Base-by-base conservation (phyloP, 371 early-diverging fungal genomes). In the Coemansia sp. region DNA sequence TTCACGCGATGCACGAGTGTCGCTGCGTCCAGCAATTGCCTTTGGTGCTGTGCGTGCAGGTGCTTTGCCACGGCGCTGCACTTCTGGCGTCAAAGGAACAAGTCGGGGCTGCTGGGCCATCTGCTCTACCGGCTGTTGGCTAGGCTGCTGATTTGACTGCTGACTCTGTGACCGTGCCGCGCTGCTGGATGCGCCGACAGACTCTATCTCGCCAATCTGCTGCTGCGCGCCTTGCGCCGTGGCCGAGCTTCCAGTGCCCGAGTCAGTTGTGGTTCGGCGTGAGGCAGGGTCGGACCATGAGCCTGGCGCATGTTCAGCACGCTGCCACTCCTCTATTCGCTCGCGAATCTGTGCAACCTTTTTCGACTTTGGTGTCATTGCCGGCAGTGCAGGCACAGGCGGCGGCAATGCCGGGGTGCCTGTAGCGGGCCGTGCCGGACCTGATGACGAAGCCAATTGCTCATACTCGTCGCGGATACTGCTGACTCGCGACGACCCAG, bases 321-420 rank as follows among this genome's bases (percentile, higher is more conserved):
- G 68, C 66, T 72, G 76, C 76, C 76, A 76, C 45, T 76, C 76
- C 54, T 71, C 73, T 45, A 76, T 76, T 29, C 73, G 73, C 55
- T 72, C 76, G 21, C 76, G 64, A 18, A 76, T 68, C 57, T 67
- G 61, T 3, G 76, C 71, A 14, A 71, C 75, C 31, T 71, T 66
- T 37, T 48, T 67, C 42, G 75, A 75, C 14, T 63, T 52, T 0
- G 74, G 71, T 24, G 74, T 47, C 21, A 16, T 42, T 18, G 63
- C 55, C 4, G 63, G 54, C 10, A 22, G 63, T 4, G 63, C 45
- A 13, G 45, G 45, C 45, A 45, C 45, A 6, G 45, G 45, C 14
- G 45, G 45, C 45, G 45, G 45, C 45, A n/a, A 40, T 10, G 37
- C 37, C 7, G 64, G 56, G 34, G 50, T 24, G 39, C 40, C n/a